phyloP scores from a whole-genome alignment of 2,329 filamentous ascomycete species.

The Fusarium sp. region DNA sequence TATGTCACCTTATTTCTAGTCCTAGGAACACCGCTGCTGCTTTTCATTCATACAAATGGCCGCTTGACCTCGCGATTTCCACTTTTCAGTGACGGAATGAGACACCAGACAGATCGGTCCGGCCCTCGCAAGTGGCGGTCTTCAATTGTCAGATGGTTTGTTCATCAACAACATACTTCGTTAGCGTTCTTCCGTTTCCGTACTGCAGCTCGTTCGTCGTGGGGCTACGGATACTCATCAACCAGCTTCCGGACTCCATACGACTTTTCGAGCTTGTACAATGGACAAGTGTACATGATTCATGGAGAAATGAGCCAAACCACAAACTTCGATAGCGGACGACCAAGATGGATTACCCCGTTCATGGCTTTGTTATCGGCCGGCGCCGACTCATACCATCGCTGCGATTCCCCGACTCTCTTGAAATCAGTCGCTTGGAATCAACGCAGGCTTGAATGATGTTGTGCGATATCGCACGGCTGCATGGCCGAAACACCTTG shows the following conservation, averaged over 20 bases:
- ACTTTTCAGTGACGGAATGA: neutral
- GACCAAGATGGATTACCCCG: neutral
- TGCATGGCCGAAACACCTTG: neutral
- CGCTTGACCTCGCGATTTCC: neutral
- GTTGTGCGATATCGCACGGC: neutral
- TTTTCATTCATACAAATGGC: neutral
- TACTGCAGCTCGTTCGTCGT: neutral
- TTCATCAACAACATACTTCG: neutral
- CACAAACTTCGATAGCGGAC: conserved; percentile 1
- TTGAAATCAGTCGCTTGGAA: neutral
- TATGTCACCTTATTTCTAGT: neutral
- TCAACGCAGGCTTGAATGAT: neutral
- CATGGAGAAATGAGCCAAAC: neutral
- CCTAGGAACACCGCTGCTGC: neutral
- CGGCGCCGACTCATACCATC: neutral
- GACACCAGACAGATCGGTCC: neutral
- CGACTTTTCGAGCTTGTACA: neutral
- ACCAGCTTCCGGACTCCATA: neutral
- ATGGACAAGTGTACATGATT: conserved; percentile 7
- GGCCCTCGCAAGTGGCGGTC: neutral
- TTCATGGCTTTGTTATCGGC: neutral
- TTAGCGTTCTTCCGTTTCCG: conserved; percentile 19
- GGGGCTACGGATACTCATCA: neutral
- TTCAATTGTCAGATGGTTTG: neutral
- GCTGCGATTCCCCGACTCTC: neutral